These are phyloP conservation scores for Aspergillus sp. DNA, from an alignment of 2,329 filamentous ascomycete genomes.

Conservation along the genomic window DNA sequence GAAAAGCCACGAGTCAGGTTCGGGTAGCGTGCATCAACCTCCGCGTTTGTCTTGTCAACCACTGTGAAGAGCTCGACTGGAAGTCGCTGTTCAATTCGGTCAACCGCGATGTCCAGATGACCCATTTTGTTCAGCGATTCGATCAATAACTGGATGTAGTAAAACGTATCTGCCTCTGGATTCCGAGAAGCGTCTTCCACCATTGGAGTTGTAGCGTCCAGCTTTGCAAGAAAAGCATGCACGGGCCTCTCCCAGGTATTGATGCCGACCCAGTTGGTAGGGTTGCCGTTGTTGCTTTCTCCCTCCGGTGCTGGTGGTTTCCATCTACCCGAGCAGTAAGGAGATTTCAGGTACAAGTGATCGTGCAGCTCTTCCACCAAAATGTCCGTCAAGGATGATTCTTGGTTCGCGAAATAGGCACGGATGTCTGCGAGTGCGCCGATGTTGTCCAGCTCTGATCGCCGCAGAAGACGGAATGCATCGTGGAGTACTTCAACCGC, in stretches of 20 bases:
- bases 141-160: constrained; percentile 82
- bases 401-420: constrained; percentile 87
- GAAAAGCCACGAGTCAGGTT: constrained; percentile 60
- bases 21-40: constrained; percentile 91
- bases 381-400: constrained; percentile 88
- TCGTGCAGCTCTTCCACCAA: constrained; percentile 96
- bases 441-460: constrained; percentile 86
- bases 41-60: constrained; percentile 90
- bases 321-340: constrained; percentile 96
- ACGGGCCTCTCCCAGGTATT: constrained; percentile 53
- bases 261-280: constrained; percentile 26
- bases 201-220: constrained; percentile 57
- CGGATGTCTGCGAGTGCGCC: constrained; percentile 82
- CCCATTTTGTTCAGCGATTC: constrained; percentile 89
- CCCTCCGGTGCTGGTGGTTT: constrained; percentile 60
- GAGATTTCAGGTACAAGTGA: constrained; percentile 94
- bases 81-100: constrained; percentile 86
- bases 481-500: constrained; percentile 91
- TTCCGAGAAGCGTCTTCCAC: constrained; percentile 89
- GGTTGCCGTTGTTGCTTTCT: constrained; percentile 23
- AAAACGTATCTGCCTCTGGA: constrained; percentile 91
- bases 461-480: constrained; percentile 76
- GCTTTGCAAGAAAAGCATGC: constrained; percentile 56
- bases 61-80: constrained; percentile 92
- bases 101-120: constrained; percentile 78